Conservation (phyloP, 805 yeast species). For the Kuraishia hungarica region DNA sequence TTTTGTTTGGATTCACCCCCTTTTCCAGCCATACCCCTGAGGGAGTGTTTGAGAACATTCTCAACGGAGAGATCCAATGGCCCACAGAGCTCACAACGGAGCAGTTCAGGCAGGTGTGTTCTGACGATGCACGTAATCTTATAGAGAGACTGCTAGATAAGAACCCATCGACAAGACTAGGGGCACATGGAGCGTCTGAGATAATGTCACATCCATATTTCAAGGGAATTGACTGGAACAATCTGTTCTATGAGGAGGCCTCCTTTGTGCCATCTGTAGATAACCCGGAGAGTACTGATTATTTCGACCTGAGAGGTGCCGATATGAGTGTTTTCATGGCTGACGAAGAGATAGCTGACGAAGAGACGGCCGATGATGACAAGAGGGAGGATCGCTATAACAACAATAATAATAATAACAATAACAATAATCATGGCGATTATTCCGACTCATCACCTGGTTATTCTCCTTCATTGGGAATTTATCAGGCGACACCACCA, state of each 20-base stretch:
- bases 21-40: slow-evolving; percentile 80
- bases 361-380: slow-evolving; percentile 20
- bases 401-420: slow-evolving; percentile 2
- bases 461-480: neutral
- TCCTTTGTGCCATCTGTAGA: slow-evolving; percentile 76
- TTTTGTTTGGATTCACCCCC: slow-evolving; percentile 90
- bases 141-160: slow-evolving; percentile 52
- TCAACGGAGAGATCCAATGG: slow-evolving; percentile 74
- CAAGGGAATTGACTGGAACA: slow-evolving; percentile 63
- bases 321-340: slow-evolving; percentile 52
- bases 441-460: neutral
- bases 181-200: slow-evolving; percentile 71
- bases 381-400: slow-evolving; percentile 18
- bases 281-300: slow-evolving; percentile 82
- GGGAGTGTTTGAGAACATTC: slow-evolving; percentile 73
- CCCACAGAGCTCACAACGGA: slow-evolving; percentile 50
- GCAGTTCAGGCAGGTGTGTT: slow-evolving; percentile 42
- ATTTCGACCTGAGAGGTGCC: slow-evolving; percentile 90
- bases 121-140: slow-evolving; percentile 67
- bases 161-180: slow-evolving; percentile 64
- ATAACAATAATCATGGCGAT: neutral
- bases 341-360: slow-evolving; percentile 27
- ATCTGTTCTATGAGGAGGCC: slow-evolving; percentile 60
- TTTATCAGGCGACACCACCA: too few relatives aligned
- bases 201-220: slow-evolving; percentile 77